A percentile compares a stretch with the other conserved stretches of the same genome.
phyloP scores from a whole-genome alignment of 805 yeast genomes.

The Wickerhamia fluorescens region DNA sequence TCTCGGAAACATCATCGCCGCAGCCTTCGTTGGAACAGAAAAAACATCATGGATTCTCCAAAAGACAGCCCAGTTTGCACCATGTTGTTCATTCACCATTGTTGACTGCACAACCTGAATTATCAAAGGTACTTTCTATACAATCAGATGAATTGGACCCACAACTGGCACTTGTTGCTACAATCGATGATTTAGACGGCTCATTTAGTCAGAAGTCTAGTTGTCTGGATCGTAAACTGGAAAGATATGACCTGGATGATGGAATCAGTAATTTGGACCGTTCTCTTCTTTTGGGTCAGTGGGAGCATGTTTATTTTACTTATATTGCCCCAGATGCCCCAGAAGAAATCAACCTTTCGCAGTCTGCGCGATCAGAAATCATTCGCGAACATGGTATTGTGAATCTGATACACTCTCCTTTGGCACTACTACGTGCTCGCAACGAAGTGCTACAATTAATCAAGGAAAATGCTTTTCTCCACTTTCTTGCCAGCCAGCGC shows the following conservation, averaged over 20 bases:
- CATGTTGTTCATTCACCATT: no score
- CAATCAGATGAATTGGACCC: slow-evolving; percentile 19
- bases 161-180: slow-evolving; percentile 15
- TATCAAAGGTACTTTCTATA: slow-evolving; percentile 10
- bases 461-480: slow-evolving; percentile 27
- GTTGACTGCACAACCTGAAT: not conserved
- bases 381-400: slow-evolving; percentile 12
- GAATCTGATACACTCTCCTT: slow-evolving; percentile 22
- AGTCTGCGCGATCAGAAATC: slow-evolving; percentile 24
- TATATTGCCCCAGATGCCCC: no score
- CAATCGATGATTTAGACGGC: slow-evolving; percentile 18
- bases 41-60: no score
- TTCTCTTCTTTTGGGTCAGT: slow-evolving; percentile 23
- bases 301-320: slow-evolving; percentile 33
- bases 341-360: slow-evolving; percentile 43
- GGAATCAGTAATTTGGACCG: no score
- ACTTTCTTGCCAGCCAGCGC: slow-evolving; percentile 3
- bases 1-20: slow-evolving; percentile 9
- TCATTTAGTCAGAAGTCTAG: no score
- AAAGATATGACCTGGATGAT: no score
- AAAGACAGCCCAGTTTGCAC: no score
- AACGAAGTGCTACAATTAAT: slow-evolving; percentile 25
- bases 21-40: slow-evolving; percentile 3
- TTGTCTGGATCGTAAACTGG: no score
- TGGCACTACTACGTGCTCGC: slow-evolving; percentile 20